Evolutionary conservation across 2,329 filamentous ascomycete species (phyloP).

Genomic region (Metarhizium brunneum): DNA sequence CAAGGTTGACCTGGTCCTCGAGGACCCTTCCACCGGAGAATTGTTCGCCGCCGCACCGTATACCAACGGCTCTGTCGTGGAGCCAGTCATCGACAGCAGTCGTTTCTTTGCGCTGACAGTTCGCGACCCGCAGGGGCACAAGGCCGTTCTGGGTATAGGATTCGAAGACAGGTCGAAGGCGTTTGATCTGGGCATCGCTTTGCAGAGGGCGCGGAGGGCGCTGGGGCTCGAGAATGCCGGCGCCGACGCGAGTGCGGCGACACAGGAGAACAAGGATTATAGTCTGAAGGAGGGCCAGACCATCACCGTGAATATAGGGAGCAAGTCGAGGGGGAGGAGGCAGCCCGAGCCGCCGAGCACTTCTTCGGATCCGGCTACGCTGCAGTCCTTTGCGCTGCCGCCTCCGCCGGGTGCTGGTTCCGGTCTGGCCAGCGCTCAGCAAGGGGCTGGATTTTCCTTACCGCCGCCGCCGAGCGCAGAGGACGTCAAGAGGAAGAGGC

Average conservation of each 20-base stretch:
- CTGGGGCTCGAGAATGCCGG: constrained; percentile 47
- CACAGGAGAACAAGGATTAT: constrained; percentile 51
- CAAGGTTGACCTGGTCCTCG: constrained; percentile 68
- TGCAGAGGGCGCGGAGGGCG: constrained; percentile 69
- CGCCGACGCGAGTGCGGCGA: constrained; percentile 19
- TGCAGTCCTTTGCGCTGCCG: constrained; percentile 60
- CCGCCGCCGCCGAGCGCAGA: constrained; percentile 59
- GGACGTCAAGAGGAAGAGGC: constrained; percentile 51
- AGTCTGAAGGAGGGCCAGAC: constrained; percentile 85
- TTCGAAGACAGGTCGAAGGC: constrained; percentile 82
- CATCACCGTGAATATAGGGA: constrained; percentile 69
- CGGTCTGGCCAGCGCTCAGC: constrained; percentile 8
- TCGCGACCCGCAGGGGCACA: constrained; percentile 63
- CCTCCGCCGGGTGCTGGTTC: constrained; percentile 47
- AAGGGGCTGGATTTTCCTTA: constrained; percentile 39
- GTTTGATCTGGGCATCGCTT: constrained; percentile 73
- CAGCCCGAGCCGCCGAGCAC: constrained; percentile 9
- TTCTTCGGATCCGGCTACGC: constrained; percentile 18
- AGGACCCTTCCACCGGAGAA: constrained; percentile 62
- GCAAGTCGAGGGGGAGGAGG: constrained; percentile 41
- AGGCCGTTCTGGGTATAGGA: constrained; percentile 73
- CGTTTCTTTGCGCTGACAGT: constrained; percentile 81
- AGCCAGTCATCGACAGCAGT: constrained; percentile 68
- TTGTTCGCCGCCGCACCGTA: constrained; percentile 83
- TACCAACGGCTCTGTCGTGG: constrained; percentile 53